These are phyloP conservation scores for Eutrema heterophyllum DNA, from an alignment of 345 rosid species.

Conservation along the genomic window DNA sequence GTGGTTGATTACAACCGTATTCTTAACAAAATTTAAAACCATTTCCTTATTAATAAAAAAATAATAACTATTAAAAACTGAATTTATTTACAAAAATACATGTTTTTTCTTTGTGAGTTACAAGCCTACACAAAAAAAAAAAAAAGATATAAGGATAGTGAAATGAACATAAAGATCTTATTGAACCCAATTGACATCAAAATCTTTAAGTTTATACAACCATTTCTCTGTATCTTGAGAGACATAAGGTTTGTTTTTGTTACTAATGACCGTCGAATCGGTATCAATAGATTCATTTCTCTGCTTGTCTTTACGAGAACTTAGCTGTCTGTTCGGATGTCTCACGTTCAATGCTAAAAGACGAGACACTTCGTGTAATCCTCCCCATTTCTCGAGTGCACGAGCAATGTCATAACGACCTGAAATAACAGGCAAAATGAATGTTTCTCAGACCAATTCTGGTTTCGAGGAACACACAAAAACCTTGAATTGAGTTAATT, in stretches of 20 bases:
- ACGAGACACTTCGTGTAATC: slow-evolving; percentile 79
- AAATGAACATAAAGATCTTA: slow-evolving; percentile 12
- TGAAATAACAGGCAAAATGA: slow-evolving; percentile 19
- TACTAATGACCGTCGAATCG: slow-evolving; percentile 15
- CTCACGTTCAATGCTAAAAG: slow-evolving; percentile 74
- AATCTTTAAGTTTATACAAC: slow-evolving; percentile 55
- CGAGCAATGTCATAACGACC: slow-evolving; percentile 96
- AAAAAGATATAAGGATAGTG: too few relatives aligned
- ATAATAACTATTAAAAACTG: too few relatives aligned
- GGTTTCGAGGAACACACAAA: background rate
- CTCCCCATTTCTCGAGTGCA: slow-evolving; percentile 97
- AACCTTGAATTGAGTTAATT: background rate
- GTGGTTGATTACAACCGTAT: too few relatives aligned
- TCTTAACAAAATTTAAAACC: too few relatives aligned
- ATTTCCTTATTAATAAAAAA: too few relatives aligned
- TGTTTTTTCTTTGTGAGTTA: background rate
- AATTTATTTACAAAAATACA: background rate
- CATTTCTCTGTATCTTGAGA: slow-evolving; percentile 82
- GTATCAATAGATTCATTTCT: slow-evolving; percentile 31
- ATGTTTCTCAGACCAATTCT: background rate
- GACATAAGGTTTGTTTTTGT: slow-evolving; percentile 38
- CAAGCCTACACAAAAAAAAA: too few relatives aligned
- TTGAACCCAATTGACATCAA: slow-evolving; percentile 80
- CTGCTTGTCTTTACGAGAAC: slow-evolving; percentile 33
- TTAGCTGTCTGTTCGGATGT: slow-evolving; percentile 55